Evolutionary conservation across 225 moss, liverwort and hornwort genomes (phyloP), one percentile per base, ranked within the genome.

Genomic region (Sphagnum contortum): DNA sequence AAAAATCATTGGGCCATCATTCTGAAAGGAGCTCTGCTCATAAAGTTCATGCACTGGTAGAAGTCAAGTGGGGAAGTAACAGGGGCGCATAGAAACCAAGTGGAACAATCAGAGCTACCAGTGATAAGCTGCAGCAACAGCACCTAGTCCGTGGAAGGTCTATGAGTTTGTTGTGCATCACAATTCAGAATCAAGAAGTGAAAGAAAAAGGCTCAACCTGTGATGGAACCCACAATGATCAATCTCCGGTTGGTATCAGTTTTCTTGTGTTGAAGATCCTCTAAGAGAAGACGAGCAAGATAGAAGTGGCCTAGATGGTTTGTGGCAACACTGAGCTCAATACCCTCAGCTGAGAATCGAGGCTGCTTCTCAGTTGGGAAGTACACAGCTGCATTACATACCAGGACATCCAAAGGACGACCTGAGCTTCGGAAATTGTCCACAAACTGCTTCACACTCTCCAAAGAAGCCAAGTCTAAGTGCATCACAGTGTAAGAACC

Each of bases 381-480:
- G 70, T 98, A 98, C 3, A 98, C 93, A 50, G 98, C 98, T 9
- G 98, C 98, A 63, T 98, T 93, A 82, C 98, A 98, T 2, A 98
- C 98, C 4, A 98, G 87, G 12, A 98, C 98, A 60, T 98, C 98
- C 84, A 98, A 48, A 9, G 77, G 81, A 55, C 84, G 83, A 9
- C 72, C 93, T 4, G 81, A 73, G 60, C 93, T 81, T 49, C 87
- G 85, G 68, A 98, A 93, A 62, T 91, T 93, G 47, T 98, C 98
- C 11, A 98, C 93, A 49, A 98, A 98, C 66, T 89, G 86, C 57
- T 54, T 80, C 49, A 98, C 84, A 53, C 98, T 98, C 50, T 98
- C 89, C 5, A 93, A 65, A 3, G 98, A 98, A 5, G 98, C 94
- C 57, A 98, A 75, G 76, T 98, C 98, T 49, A 79, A 77, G 60